These are phyloP conservation scores for Fusarium transvaalense DNA, from an alignment of 2,329 filamentous ascomycete genomes.

Conservation along the genomic window DNA sequence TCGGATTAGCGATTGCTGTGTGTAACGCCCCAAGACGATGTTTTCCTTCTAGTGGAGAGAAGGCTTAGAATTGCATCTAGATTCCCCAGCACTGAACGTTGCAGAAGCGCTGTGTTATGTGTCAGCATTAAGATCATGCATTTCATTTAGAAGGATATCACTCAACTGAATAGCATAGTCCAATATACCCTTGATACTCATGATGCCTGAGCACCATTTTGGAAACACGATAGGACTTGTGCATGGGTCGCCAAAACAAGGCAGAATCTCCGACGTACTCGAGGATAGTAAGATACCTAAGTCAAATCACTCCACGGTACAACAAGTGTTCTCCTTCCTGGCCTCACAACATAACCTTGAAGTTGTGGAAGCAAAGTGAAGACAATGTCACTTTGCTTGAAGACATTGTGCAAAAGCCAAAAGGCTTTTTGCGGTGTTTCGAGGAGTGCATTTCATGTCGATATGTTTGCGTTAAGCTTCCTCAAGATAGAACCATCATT, in stretches of 20 bases:
- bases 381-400: not conserved
- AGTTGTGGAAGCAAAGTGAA: not conserved
- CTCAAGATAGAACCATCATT: not conserved
- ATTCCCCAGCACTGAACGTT: not conserved
- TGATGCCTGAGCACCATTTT: not conserved
- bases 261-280: not conserved
- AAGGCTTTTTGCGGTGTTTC: not conserved
- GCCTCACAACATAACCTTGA: not conserved
- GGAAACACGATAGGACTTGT: conserved; percentile 7
- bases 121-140: conserved; percentile 1
- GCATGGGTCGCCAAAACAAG: conserved; percentile 4
- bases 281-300: not conserved
- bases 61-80: not conserved
- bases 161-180: not conserved
- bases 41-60: not conserved
- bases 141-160: conserved; percentile 1
- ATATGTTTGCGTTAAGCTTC: not conserved
- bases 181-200: not conserved
- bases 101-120: not conserved
- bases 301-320: not conserved
- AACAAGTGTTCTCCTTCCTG: not conserved
- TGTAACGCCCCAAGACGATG: not conserved
- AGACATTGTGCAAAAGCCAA: not conserved
- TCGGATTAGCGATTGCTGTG: not conserved
- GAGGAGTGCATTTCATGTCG: not conserved